Evolutionary conservation across 345 rosid genomes (phyloP).

Genomic region (Toxicodendron radicans): DNA sequence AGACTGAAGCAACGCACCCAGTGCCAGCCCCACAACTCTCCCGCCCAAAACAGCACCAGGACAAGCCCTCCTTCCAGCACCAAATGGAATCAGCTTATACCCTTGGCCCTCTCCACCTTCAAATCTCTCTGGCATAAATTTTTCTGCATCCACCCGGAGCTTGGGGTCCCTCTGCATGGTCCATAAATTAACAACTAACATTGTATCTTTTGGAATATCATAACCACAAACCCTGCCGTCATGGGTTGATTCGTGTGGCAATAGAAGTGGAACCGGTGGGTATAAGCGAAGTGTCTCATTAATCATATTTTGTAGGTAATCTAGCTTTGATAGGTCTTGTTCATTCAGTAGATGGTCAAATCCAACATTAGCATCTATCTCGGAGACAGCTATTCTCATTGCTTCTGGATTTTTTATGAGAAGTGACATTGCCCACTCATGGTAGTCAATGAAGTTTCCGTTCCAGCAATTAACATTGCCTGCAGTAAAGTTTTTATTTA

Average conservation of each 20-base stretch:
- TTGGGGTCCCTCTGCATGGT: conserved; percentile 33
- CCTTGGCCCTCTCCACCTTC: conserved; percentile 24
- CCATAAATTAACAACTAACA: conserved; percentile 27
- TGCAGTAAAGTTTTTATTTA: not conserved
- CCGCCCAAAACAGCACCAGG: conserved; percentile 28
- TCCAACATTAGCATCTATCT: conserved; percentile 25
- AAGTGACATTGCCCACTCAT: conserved; percentile 41
- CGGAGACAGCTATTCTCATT: conserved; percentile 18
- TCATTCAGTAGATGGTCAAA: conserved; percentile 25
- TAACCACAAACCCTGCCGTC: conserved; percentile 30
- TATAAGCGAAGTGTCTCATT: conserved; percentile 25
- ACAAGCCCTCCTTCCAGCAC: conserved; percentile 32
- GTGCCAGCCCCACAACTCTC: conserved; percentile 24
- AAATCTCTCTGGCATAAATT: conserved; percentile 43
- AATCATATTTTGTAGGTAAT: conserved; percentile 24
- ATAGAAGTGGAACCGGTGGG: conserved; percentile 30
- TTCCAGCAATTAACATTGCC: conserved; percentile 30
- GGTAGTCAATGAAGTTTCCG: conserved; percentile 30
- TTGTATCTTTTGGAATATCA: conserved; percentile 24
- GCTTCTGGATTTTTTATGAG: conserved; percentile 37
- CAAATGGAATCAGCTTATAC: conserved; percentile 31
- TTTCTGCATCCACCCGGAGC: conserved; percentile 28
- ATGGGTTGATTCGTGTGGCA: conserved; percentile 27
- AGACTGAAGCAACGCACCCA: conserved; percentile 32
- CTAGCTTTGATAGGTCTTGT: conserved; percentile 23